These are phyloP conservation scores for Arthroderma uncinatum DNA, from an alignment of 2,329 filamentous ascomycete genomes.

Conservation along the genomic window DNA sequence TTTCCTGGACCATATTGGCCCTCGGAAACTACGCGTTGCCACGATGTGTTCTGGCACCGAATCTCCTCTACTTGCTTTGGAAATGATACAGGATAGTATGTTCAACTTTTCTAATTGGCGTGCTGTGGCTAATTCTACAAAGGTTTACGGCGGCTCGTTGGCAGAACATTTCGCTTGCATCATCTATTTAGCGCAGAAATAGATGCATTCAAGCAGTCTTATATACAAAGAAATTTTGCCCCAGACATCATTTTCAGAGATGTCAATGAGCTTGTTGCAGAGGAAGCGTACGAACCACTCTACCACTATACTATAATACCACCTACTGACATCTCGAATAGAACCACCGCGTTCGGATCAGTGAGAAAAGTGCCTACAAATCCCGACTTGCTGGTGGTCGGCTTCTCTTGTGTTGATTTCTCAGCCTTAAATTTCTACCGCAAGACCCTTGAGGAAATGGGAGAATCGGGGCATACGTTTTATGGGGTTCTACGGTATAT, in stretches of 20 bases:
- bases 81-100: conserved; percentile 43
- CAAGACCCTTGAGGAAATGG: conserved; percentile 43
- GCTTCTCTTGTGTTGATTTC: conserved; percentile 67
- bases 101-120: neutral
- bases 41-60: conserved; percentile 75
- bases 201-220: conserved; percentile 52
- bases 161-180: conserved; percentile 34
- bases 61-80: conserved; percentile 55
- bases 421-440: conserved; percentile 51
- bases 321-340: conserved; percentile 21
- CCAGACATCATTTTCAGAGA: conserved; percentile 47
- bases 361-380: conserved; percentile 44
- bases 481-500: conserved; percentile 50
- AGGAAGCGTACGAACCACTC: conserved; percentile 35
- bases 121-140: conserved; percentile 10
- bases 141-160: conserved; percentile 26
- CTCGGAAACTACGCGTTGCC: conserved; percentile 43
- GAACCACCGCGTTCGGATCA: conserved; percentile 57
- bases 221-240: conserved; percentile 50
- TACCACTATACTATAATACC: neutral
- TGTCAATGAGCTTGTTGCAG: conserved; percentile 44
- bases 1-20: conserved; percentile 26
- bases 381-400: conserved; percentile 57
- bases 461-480: conserved; percentile 58
- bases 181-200: conserved; percentile 56